Evolutionary conservation across 345 rosid genomes (phyloP).

Genomic region (Alliaria petiolata): DNA sequence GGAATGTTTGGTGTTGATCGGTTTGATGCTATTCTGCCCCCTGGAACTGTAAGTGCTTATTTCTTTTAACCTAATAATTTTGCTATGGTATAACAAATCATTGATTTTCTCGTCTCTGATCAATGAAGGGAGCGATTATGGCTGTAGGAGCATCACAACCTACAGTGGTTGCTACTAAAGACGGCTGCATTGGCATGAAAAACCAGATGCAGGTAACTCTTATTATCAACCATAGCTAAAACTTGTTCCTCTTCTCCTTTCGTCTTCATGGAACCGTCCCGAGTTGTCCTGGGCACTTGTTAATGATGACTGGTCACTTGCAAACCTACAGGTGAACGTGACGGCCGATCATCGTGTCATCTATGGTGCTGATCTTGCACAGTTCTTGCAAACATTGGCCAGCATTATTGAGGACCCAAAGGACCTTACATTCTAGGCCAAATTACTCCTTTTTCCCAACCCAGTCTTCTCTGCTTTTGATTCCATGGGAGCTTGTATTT

Average conservation of each 20-base stretch:
- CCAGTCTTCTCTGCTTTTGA: conserved; percentile 19
- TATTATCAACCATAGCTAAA: not conserved
- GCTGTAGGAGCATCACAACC: conserved; percentile 96
- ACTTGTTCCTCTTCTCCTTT: not conserved
- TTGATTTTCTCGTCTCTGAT: not conserved
- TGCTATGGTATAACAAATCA: not conserved
- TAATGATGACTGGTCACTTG: conserved; percentile 13
- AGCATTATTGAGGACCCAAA: conserved; percentile 82
- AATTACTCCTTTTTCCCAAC: not conserved
- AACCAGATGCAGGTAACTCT: conserved; percentile 87
- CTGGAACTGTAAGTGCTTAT: conserved; percentile 77
- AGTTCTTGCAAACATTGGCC: conserved; percentile 88
- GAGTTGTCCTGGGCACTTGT: not conserved
- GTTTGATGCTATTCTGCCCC: conserved; percentile 94
- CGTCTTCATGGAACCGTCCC: not conserved
- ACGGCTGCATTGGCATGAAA: conserved; percentile 86
- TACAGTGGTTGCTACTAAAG: conserved; percentile 73
- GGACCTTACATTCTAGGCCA: conserved; percentile 68
- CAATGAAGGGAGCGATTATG: conserved; percentile 91
- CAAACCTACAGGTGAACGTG: conserved; percentile 63
- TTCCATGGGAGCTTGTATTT: conserved; percentile 34
- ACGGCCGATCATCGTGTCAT: conserved; percentile 95
- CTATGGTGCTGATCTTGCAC: conserved; percentile 91
- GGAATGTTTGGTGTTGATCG: conserved; percentile 99
- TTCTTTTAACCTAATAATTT: too few relatives aligned